These are phyloP conservation scores for Wickerhamiella kurtzmanii DNA, from an alignment of 805 yeast genomes.

Conservation along the genomic window DNA sequence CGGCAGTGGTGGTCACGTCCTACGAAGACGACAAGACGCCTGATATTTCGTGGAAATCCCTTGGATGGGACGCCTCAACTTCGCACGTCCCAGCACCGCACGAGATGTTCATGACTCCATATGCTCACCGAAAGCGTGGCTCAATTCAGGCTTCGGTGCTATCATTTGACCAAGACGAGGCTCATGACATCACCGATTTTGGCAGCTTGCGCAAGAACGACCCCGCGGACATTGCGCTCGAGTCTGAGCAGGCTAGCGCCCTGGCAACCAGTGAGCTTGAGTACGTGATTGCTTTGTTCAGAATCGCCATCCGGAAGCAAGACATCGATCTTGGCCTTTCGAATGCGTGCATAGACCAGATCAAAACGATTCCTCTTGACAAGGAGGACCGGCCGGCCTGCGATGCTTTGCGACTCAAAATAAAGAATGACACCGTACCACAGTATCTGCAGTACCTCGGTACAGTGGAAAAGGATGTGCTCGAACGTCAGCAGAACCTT, in stretches of 20 bases:
- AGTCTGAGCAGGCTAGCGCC: neutral
- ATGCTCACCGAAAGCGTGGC: neutral
- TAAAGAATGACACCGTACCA: constrained; percentile 13
- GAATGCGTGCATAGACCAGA: neutral
- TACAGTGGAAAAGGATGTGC: constrained; percentile 12
- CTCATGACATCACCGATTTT: neutral
- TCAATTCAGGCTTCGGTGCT: neutral
- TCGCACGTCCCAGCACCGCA: neutral
- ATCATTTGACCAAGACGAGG: neutral
- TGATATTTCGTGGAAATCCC: neutral
- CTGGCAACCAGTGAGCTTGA: constrained; percentile 12
- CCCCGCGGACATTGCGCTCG: neutral
- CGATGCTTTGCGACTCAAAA: constrained; percentile 4
- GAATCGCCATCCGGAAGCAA: constrained; percentile 12
- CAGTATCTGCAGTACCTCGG: constrained; percentile 13
- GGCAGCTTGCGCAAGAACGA: neutral
- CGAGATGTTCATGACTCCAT: neutral
- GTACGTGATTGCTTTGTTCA: constrained; percentile 14
- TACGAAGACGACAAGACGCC: neutral
- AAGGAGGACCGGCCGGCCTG: constrained; percentile 4
- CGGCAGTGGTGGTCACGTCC: neutral
- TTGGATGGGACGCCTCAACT: neutral
- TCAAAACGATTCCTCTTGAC: neutral
- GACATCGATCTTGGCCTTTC: constrained; percentile 2
- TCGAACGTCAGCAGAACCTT: constrained; percentile 11